Evolutionary conservation across 2,329 filamentous ascomycete species (phyloP).

Genomic region (Colletotrichum sp.): DNA sequence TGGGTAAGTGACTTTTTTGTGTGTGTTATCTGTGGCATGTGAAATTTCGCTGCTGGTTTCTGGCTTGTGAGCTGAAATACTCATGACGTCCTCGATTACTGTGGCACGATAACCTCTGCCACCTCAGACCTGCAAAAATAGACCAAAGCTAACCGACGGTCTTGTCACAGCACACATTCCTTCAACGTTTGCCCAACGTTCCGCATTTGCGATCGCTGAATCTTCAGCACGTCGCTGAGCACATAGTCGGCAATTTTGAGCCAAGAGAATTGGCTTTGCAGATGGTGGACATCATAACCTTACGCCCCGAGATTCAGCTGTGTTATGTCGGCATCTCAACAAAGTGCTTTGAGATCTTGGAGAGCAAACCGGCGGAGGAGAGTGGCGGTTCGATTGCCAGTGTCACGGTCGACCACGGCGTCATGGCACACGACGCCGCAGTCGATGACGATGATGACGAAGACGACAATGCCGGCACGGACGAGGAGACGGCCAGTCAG

Average conservation of each 20-base stretch:
- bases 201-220: slow-evolving; percentile 74
- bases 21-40: slow-evolving; percentile 7
- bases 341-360: slow-evolving; percentile 84
- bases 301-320: slow-evolving; percentile 76
- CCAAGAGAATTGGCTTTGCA: slow-evolving; percentile 75
- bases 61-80: not conserved
- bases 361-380: slow-evolving; percentile 57
- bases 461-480: slow-evolving; percentile 39
- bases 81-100: not conserved
- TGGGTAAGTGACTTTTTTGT: slow-evolving; percentile 63
- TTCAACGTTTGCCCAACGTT: slow-evolving; percentile 74
- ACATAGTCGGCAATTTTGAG: slow-evolving; percentile 58
- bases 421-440: slow-evolving; percentile 22
- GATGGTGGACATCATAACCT: slow-evolving; percentile 77
- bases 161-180: slow-evolving; percentile 70
- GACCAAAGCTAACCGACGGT: slow-evolving; percentile 17
- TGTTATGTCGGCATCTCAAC: slow-evolving; percentile 77
- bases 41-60: not conserved
- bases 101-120: not conserved
- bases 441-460: slow-evolving; percentile 37
- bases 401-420: slow-evolving; percentile 15
- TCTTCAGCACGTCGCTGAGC: slow-evolving; percentile 69
- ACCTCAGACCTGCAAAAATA: not conserved
- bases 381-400: slow-evolving; percentile 23
- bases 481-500: slow-evolving; percentile 32